Evolutionary conservation across 2,329 filamentous ascomycete species (phyloP).

Genomic region (Diaporthe caulivora): DNA sequence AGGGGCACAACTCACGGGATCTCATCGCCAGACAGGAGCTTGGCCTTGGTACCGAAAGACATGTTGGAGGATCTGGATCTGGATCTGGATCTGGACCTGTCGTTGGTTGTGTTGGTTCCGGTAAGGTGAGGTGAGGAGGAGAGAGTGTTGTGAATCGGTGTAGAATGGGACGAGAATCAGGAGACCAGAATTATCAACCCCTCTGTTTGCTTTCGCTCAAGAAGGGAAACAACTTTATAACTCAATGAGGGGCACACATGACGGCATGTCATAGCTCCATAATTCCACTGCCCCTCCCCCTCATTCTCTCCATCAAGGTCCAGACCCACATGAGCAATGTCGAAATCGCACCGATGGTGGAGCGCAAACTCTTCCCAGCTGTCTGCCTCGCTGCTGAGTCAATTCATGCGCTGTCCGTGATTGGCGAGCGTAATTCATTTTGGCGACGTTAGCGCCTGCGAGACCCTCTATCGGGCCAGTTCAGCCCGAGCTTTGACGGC

Average conservation of each 20-base stretch:
- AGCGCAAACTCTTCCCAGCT: background rate
- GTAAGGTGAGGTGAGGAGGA: background rate
- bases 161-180: slow-evolving; percentile 21
- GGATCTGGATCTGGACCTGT: background rate
- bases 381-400: background rate
- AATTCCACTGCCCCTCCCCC: slow-evolving; percentile 35
- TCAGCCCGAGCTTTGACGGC: slow-evolving; percentile 7
- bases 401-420: background rate
- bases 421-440: slow-evolving; percentile 15
- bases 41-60: slow-evolving; percentile 69
- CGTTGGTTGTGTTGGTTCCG: background rate
- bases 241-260: slow-evolving; percentile 34
- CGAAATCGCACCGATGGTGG: slow-evolving; percentile 25
- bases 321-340: slow-evolving; percentile 6
- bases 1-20: slow-evolving; percentile 61
- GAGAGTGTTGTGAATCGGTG: background rate
- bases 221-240: slow-evolving; percentile 32
- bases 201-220: slow-evolving; percentile 15
- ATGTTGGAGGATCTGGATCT: slow-evolving; percentile 50
- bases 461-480: slow-evolving; percentile 23
- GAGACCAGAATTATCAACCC: background rate
- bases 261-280: slow-evolving; percentile 27
- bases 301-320: slow-evolving; percentile 23
- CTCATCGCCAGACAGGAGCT: slow-evolving; percentile 73
- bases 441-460: background rate